Conservation (phyloP, 169 alveolate genomes). For the Fabrea salina region DNA sequence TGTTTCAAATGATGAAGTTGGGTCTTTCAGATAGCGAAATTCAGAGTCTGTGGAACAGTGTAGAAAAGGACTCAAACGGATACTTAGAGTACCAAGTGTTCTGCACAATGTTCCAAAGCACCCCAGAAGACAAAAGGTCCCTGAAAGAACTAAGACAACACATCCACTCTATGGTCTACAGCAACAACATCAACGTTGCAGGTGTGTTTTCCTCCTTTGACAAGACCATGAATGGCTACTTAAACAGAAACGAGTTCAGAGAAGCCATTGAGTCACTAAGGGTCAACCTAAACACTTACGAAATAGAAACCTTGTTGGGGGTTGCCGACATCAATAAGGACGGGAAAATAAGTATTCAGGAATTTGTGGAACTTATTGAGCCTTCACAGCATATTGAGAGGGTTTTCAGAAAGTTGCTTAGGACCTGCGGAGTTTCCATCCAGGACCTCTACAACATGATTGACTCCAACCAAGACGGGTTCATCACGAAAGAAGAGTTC, state of each 20-base stretch:
- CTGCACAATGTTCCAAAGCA: neutral
- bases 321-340: neutral
- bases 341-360: neutral
- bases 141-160: neutral
- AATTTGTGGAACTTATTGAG: neutral
- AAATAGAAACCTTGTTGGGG: neutral
- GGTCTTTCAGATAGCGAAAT: neutral
- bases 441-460: neutral
- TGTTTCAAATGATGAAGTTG: conserved; percentile 3
- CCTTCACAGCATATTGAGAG: neutral
- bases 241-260: neutral
- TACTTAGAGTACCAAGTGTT: neutral
- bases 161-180: neutral
- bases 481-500: neutral
- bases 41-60: neutral
- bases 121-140: neutral
- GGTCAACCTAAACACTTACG: neutral
- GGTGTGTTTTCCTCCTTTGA: neutral
- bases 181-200: neutral
- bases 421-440: neutral
- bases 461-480: neutral
- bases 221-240: neutral
- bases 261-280: neutral
- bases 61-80: neutral
- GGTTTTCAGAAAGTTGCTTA: neutral